A percentile compares a stretch with the other conserved stretches of the same genome.
phyloP scores from a whole-genome alignment of 805 yeast species.

The Myxozyma monticola region DNA sequence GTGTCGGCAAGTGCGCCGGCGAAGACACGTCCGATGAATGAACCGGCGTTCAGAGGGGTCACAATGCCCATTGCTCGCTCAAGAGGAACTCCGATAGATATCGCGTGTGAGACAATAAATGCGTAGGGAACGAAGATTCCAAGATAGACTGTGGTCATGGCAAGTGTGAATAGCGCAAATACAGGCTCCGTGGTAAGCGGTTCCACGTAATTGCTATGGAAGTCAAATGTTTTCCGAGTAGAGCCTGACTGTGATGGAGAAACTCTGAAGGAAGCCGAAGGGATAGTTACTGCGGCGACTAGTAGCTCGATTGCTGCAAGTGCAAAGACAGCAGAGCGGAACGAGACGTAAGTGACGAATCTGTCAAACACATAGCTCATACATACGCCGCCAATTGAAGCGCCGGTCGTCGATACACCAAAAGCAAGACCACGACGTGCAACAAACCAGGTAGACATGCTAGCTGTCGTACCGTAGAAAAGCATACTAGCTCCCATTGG shows the following conservation, averaged over 20 bases:
- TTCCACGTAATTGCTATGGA: constrained; percentile 12
- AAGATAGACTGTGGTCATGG: constrained; percentile 34
- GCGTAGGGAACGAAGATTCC: constrained; percentile 39
- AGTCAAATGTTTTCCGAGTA: constrained; percentile 1
- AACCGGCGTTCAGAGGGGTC: constrained; percentile 39
- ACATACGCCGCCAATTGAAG: constrained; percentile 52
- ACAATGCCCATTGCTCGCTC: constrained; percentile 34
- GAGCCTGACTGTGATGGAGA: background rate
- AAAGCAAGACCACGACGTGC: constrained; percentile 47
- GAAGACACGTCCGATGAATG: constrained; percentile 51
- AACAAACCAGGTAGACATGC: constrained; percentile 46
- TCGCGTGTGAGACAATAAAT: constrained; percentile 37
- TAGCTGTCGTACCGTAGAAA: constrained; percentile 6
- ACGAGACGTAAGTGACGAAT: background rate
- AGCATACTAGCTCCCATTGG: constrained; percentile 7
- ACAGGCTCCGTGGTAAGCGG: constrained; percentile 34
- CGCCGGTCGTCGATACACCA: constrained; percentile 51
- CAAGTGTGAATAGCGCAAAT: constrained; percentile 32
- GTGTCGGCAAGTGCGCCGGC: constrained; percentile 50
- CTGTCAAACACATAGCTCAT: constrained; percentile 49
- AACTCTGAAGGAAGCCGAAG: background rate
- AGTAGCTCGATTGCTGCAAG: background rate
- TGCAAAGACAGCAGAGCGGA: background rate
- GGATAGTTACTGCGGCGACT: constrained; percentile 6
- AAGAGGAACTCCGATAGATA: constrained; percentile 25